Conservation (phyloP, 225 moss, liverwort and hornwort species). For the Rhytidiadelphus loreus region DNA sequence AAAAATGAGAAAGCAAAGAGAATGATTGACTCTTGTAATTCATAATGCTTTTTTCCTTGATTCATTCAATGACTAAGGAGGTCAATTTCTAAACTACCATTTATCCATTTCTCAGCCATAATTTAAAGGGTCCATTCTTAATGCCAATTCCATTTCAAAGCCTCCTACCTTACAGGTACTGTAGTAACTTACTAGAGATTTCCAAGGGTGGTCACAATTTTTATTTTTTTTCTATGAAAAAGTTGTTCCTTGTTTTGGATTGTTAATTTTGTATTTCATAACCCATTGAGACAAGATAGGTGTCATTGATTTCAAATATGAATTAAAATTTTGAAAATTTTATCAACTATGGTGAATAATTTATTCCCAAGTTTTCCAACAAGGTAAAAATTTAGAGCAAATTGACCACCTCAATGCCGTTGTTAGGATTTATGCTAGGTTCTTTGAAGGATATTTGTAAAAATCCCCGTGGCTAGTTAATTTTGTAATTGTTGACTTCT, state of each 20-base stretch:
- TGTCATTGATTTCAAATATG: background rate
- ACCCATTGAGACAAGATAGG: accelerated
- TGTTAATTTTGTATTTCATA: too few species aligned
- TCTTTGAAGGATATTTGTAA: background rate
- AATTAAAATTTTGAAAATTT: background rate
- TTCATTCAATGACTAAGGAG: too few species aligned
- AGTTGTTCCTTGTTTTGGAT: background rate
- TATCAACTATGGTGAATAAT: background rate
- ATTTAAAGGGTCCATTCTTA: too few species aligned
- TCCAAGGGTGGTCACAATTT: background rate
- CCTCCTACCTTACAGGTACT: too few species aligned
- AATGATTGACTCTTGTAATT: too few species aligned
- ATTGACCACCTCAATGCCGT: accelerated
- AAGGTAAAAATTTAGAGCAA: background rate
- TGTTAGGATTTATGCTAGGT: background rate
- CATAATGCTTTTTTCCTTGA: too few species aligned
- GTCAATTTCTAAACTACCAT: too few species aligned
- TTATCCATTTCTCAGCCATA: too few species aligned
- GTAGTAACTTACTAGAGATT: background rate
- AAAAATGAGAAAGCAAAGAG: too few species aligned
- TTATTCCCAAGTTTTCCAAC: background rate
- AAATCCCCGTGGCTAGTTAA: background rate
- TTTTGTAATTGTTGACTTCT: background rate
- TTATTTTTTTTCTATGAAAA: too few species aligned
- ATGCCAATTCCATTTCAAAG: too few species aligned